phyloP scores from a whole-genome alignment of 176 grass and related monocot genomes.

The Oryza longistaminata region DNA sequence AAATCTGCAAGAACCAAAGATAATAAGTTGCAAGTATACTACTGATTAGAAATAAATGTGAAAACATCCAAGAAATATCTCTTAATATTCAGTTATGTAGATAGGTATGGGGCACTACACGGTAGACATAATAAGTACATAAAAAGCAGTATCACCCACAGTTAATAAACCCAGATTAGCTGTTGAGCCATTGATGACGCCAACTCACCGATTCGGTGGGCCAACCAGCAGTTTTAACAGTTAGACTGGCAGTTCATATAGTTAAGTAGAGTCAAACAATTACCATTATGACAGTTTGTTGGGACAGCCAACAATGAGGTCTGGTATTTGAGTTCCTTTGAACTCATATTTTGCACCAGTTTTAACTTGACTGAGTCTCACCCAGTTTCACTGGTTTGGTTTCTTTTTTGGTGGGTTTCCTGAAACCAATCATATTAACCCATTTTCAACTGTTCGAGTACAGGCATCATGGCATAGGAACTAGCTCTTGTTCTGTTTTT shows the following conservation, averaged over 20 bases:
- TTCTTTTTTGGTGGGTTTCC: neutral
- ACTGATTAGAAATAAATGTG: conserved; percentile 11
- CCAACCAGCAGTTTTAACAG: neutral
- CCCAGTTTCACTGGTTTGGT: neutral
- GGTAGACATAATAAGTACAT: neutral
- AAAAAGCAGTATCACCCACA: neutral
- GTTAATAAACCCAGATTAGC: neutral
- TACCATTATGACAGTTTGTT: neutral
- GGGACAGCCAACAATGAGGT: neutral
- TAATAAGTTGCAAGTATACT: conserved; percentile 14
- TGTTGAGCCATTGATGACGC: neutral
- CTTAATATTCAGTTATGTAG: conserved; percentile 4
- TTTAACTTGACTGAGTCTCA: neutral
- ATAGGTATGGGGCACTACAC: neutral
- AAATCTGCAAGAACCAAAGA: conserved; percentile 58
- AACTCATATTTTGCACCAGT: neutral
- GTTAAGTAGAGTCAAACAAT: neutral
- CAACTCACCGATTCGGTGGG: neutral
- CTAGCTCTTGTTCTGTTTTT: neutral
- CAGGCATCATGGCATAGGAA: neutral
- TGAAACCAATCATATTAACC: neutral
- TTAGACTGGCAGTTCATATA: neutral
- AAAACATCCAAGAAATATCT: conserved; percentile 34
- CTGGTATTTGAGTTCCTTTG: neutral
- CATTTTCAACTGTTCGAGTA: too few species aligned